phyloP scores from a whole-genome alignment of 306 rosid species.

The Citrullus mucosospermus region DNA sequence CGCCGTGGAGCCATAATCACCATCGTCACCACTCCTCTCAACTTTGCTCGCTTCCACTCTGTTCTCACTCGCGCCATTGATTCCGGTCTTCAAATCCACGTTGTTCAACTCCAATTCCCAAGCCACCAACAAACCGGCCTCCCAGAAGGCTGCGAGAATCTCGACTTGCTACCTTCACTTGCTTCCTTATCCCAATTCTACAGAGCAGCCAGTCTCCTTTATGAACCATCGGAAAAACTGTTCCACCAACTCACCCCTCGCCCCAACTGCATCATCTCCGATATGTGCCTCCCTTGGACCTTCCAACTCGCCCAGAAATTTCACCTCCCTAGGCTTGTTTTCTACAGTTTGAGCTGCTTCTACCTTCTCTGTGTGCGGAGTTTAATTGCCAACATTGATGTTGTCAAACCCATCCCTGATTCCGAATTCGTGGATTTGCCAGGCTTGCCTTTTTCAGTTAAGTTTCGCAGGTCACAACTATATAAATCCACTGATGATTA shows the following conservation, averaged over 20 bases:
- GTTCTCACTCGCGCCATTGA: conserved; percentile 3
- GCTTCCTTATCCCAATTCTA: conserved; percentile 13
- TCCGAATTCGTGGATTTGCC: conserved; percentile 6
- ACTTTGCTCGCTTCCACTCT: conserved; percentile 13
- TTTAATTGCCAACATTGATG: neutral
- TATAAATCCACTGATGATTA: neutral
- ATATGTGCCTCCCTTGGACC: conserved; percentile 12
- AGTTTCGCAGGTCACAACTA: conserved; percentile 8
- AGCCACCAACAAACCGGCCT: conserved; percentile 17
- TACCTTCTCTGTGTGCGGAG: neutral
- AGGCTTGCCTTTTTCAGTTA: conserved; percentile 5
- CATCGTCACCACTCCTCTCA: conserved; percentile 21
- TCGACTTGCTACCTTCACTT: conserved; percentile 42
- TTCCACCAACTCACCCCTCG: conserved; percentile 19
- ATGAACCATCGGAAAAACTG: conserved; percentile 21
- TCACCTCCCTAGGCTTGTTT: conserved; percentile 6
- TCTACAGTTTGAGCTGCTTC: neutral
- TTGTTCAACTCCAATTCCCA: conserved; percentile 12
- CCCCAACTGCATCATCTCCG: conserved; percentile 42
- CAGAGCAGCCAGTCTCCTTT: conserved; percentile 14
- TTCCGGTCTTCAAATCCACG: conserved; percentile 11
- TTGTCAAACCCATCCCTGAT: neutral
- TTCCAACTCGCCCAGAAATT: neutral
- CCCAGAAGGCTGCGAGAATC: conserved; percentile 51
- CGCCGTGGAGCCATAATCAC: conserved; percentile 16